Conservation (phyloP, 139 green algal genomes). For the Picocystis salinarum region DNA sequence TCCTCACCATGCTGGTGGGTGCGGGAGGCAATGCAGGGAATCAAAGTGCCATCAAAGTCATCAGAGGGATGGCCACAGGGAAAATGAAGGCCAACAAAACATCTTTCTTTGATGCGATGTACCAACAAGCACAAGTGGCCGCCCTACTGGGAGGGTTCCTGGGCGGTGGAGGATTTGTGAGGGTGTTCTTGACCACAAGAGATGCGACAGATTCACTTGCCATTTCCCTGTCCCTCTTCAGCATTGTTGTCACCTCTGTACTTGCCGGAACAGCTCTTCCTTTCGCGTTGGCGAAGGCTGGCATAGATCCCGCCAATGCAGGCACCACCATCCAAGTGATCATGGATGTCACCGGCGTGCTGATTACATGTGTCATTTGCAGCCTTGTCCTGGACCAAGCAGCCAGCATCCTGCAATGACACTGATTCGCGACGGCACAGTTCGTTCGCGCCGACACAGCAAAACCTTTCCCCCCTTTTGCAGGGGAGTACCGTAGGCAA, state of each 20-base stretch:
- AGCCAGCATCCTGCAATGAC: too few relatives aligned
- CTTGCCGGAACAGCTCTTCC: constrained; percentile 51
- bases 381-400: constrained; percentile 44
- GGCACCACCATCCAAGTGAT: constrained; percentile 69
- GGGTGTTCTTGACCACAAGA: constrained; percentile 60
- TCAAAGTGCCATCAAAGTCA: constrained; percentile 81
- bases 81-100: constrained; percentile 19
- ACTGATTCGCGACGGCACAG: too few relatives aligned
- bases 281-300: constrained; percentile 39
- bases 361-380: constrained; percentile 65
- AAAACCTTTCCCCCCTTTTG: too few relatives aligned
- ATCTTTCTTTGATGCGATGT: constrained; percentile 20
- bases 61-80: constrained; percentile 42
- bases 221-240: constrained; percentile 55
- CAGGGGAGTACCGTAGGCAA: too few relatives aligned
- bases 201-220: constrained; percentile 33
- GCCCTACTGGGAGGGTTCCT: constrained; percentile 48
- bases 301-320: constrained; percentile 68
- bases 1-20: constrained; percentile 80
- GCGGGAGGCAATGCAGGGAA: constrained; percentile 61
- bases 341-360: constrained; percentile 67
- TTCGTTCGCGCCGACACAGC: too few relatives aligned
- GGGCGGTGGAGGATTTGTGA: constrained; percentile 37
- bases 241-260: constrained; percentile 56
- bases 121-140: constrained; percentile 49